Evolutionary conservation across 768 basidiomycete genomes (phyloP).

Genomic region (Tephrocybe rancida): DNA sequence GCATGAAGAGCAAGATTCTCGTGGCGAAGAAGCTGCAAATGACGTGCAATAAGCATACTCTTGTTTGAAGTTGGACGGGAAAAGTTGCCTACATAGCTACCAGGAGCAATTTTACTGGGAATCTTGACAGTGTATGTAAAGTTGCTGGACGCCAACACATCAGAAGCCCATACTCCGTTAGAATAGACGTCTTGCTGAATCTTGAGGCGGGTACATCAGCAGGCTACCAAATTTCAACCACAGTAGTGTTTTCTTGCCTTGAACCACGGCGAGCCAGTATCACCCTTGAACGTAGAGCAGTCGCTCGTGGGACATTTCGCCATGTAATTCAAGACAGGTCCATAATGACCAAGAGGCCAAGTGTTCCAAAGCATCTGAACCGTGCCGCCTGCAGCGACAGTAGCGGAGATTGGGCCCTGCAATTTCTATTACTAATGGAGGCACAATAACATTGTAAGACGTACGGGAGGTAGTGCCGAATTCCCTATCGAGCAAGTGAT

Average conservation of each 20-base stretch:
- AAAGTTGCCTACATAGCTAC: slow-evolving; percentile 31
- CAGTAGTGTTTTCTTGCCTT: slow-evolving; percentile 26
- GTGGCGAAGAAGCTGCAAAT: slow-evolving; percentile 34
- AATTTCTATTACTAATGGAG: background rate
- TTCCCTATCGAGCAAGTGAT: slow-evolving; percentile 43
- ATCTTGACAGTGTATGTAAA: slow-evolving; percentile 38
- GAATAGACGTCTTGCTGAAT: slow-evolving; percentile 36
- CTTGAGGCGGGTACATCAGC: slow-evolving; percentile 13
- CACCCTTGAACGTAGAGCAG: slow-evolving; percentile 37
- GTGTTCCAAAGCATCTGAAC: slow-evolving; percentile 40
- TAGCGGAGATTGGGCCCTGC: slow-evolving; percentile 36
- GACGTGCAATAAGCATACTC: background rate
- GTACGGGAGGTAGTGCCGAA: slow-evolving; percentile 34
- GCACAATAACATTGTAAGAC: background rate
- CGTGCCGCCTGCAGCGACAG: slow-evolving; percentile 36
- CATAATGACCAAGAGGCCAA: slow-evolving; percentile 40
- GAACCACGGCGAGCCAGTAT: slow-evolving; percentile 40
- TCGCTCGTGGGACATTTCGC: slow-evolving; percentile 35
- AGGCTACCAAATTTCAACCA: background rate
- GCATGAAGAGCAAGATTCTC: slow-evolving; percentile 41
- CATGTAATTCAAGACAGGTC: slow-evolving; percentile 43
- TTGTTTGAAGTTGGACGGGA: background rate
- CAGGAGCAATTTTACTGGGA: slow-evolving; percentile 38
- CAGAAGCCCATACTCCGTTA: slow-evolving; percentile 39
- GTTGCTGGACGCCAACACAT: slow-evolving; percentile 34